phyloP scores from a whole-genome alignment of 2,329 filamentous ascomycete genomes.

The Arthrobotrys entomopaga region DNA sequence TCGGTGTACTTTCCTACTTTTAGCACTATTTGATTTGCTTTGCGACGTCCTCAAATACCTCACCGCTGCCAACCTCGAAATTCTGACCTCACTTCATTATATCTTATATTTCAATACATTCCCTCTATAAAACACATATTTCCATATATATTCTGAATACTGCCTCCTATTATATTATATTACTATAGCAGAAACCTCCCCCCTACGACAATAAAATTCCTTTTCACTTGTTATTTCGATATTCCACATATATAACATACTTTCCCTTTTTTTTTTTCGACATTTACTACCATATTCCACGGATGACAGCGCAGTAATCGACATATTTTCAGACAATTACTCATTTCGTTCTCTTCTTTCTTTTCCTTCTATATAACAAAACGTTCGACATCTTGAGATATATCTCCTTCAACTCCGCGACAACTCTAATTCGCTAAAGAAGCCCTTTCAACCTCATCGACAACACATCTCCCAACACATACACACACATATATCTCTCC shows the following conservation, averaged over 20 bases:
- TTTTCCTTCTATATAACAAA: not conserved
- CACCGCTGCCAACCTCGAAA: conserved; percentile 48
- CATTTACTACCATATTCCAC: conserved; percentile 1
- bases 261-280: conserved; percentile 21
- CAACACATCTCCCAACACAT: conserved; percentile 46
- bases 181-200: no score
- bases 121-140: conserved; percentile 52
- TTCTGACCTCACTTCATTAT: conserved; percentile 35
- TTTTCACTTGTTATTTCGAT: not conserved
- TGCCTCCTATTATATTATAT: no score
- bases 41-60: conserved; percentile 56
- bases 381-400: conserved; percentile 61
- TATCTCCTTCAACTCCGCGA: conserved; percentile 56
- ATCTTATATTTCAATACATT: conserved; percentile 50
- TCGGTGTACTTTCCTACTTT: conserved; percentile 50
- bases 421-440: conserved; percentile 39
- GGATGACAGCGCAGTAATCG: conserved; percentile 43
- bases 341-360: conserved; percentile 25
- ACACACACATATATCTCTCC: not conserved
- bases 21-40: conserved; percentile 44
- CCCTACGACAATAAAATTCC: not conserved
- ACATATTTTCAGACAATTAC: conserved; percentile 12
- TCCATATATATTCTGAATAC: conserved; percentile 5
- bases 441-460: conserved; percentile 27
- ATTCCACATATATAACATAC: not conserved